Percentiles rank a stretch among this genome's conserved stretches.
Conservation (phyloP, 495 filamentous ascomycete species). For the Penicillium malachiteum region DNA sequence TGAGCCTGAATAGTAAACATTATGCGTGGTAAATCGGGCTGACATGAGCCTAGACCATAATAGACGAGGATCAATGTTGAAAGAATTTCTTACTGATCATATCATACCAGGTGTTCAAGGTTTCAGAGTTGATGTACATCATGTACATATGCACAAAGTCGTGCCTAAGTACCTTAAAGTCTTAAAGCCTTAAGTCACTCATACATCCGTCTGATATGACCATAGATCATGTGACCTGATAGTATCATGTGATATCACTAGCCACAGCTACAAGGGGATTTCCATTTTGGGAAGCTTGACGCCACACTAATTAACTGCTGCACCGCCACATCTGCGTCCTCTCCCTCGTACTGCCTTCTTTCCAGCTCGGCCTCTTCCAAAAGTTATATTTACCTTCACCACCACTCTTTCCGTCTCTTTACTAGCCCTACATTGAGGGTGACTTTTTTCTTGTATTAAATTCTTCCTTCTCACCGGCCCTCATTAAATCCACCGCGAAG, state of each 20-base stretch:
- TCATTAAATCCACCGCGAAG: conserved; percentile 13
- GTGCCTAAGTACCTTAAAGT: no score
- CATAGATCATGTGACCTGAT: no score
- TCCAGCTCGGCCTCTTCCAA: conserved; percentile 8
- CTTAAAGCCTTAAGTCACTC: no score
- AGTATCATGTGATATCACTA: neutral
- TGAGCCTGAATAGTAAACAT: no score
- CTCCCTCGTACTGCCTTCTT: conserved; percentile 18
- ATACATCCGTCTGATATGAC: no score
- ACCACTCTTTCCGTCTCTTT: conserved; percentile 8
- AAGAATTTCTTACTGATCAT: no score
- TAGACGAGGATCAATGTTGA: no score
- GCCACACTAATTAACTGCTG: conserved; percentile 11
- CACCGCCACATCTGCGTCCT: conserved; percentile 25
- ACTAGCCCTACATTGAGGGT: neutral
- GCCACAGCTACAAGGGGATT: neutral
- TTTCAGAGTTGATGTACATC: no score
- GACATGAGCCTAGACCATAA: no score
- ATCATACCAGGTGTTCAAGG: no score
- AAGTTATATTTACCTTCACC: conserved; percentile 2
- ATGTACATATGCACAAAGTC: no score
- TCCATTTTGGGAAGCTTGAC: neutral
- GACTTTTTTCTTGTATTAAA: neutral
- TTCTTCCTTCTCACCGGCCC: neutral
- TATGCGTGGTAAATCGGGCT: no score